Conservation (phyloP, 2,329 filamentous ascomycete species). For the Ophiostoma sp. region DNA sequence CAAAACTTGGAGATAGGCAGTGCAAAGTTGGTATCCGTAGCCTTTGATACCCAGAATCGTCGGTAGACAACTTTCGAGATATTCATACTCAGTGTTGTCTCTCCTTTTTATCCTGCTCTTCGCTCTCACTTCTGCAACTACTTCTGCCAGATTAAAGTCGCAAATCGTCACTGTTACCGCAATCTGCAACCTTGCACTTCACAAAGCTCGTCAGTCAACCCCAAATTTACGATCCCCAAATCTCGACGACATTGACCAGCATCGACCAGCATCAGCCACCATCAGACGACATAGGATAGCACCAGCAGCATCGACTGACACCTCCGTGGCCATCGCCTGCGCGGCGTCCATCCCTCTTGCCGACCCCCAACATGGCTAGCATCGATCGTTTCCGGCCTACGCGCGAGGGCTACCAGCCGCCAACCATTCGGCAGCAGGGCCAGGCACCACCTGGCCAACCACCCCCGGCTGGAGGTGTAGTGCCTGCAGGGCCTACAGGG, state of each 20-base stretch:
- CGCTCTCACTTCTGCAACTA: not conserved
- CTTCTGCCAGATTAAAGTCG: not conserved
- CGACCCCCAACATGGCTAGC: constrained; percentile 48
- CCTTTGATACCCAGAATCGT: not conserved
- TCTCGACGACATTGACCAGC: not conserved
- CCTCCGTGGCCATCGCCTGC: not conserved
- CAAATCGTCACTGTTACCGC: not conserved
- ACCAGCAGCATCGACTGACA: not conserved
- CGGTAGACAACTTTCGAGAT: not conserved
- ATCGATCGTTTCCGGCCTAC: constrained; percentile 55
- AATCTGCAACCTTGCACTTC: not conserved
- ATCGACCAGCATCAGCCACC: not conserved
- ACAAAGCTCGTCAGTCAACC: not conserved
- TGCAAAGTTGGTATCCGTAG: not conserved
- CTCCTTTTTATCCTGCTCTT: not conserved
- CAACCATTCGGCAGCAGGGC: constrained; percentile 39
- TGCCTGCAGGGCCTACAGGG: not conserved
- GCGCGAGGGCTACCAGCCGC: constrained; percentile 54
- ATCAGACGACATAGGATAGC: not conserved
- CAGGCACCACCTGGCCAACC: not conserved
- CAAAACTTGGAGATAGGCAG: not conserved
- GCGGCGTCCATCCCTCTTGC: not conserved
- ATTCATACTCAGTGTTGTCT: not conserved
- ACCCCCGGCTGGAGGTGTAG: not conserved
- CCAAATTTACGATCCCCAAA: not conserved